Conservation (phyloP, 2,329 filamentous ascomycete species). For the Penicillium digitatum region DNA sequence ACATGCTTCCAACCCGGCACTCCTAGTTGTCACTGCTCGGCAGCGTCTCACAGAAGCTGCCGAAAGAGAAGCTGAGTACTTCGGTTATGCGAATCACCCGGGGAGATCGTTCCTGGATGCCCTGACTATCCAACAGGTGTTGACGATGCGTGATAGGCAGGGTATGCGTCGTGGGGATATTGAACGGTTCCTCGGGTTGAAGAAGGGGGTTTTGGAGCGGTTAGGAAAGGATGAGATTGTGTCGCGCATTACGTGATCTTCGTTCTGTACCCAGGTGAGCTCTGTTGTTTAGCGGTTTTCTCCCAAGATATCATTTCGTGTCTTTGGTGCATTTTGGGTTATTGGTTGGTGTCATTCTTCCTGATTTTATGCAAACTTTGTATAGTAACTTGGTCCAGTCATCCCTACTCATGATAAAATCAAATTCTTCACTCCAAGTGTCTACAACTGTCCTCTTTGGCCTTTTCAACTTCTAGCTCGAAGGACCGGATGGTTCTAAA, state of each 20-base stretch:
- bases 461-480: neutral
- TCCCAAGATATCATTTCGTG: neutral
- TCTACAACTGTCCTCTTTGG: neutral
- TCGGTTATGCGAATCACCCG: conserved; percentile 39
- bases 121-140: conserved; percentile 47
- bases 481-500: neutral
- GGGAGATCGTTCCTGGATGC: conserved; percentile 50
- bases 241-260: conserved; percentile 15
- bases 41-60: conserved; percentile 50
- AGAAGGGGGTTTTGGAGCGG: conserved; percentile 41
- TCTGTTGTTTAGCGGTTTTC: neutral
- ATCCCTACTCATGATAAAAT: conserved; percentile 6
- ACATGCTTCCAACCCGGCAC: conserved; percentile 49
- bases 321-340: neutral
- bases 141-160: conserved; percentile 48
- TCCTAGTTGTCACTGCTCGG: conserved; percentile 52
- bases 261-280: neutral
- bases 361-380: neutral
- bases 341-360: neutral
- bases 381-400: neutral
- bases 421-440: neutral
- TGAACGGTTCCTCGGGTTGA: conserved; percentile 45
- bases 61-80: conserved; percentile 52
- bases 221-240: conserved; percentile 39
- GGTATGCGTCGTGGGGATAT: conserved; percentile 37